Conservation (phyloP, 2,329 filamentous ascomycete genomes). For the Chaetomium sp. region DNA sequence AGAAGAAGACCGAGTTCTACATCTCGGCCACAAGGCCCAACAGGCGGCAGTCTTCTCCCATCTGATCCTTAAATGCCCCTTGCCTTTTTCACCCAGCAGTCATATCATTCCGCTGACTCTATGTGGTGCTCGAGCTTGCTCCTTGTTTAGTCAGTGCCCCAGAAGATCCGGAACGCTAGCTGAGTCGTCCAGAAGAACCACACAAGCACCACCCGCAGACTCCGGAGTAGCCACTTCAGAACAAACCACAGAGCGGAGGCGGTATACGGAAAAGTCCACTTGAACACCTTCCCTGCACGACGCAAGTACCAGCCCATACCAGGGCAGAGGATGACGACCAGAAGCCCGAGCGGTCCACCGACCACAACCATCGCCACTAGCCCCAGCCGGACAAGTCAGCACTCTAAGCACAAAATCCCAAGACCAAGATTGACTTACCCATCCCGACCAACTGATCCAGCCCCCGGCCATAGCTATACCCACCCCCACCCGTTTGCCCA, state of each 20-base stretch:
- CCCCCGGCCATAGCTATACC: not conserved
- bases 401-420: not conserved
- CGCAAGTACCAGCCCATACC: constrained; percentile 8
- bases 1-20: not conserved
- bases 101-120: not conserved
- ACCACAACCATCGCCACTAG: constrained; percentile 6
- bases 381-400: not conserved
- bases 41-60: too few species aligned
- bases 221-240: constrained; percentile 4
- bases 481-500: not conserved
- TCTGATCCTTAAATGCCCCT: not conserved
- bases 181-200: constrained; percentile 8
- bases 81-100: not conserved
- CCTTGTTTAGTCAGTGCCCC: not conserved
- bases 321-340: constrained; percentile 10
- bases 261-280: constrained; percentile 1
- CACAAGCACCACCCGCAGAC: not conserved
- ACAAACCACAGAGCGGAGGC: not conserved
- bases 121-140: not conserved
- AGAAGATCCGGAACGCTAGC: constrained; percentile 2
- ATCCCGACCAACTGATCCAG: not conserved
- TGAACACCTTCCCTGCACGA: not conserved
- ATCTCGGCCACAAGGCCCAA: not conserved
- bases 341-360: constrained; percentile 9
- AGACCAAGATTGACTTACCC: not conserved